Evolutionary conservation across 2,329 filamentous ascomycete species (phyloP), one percentile per base, ranked within the genome.

Genomic region (Catunica adiposa): DNA sequence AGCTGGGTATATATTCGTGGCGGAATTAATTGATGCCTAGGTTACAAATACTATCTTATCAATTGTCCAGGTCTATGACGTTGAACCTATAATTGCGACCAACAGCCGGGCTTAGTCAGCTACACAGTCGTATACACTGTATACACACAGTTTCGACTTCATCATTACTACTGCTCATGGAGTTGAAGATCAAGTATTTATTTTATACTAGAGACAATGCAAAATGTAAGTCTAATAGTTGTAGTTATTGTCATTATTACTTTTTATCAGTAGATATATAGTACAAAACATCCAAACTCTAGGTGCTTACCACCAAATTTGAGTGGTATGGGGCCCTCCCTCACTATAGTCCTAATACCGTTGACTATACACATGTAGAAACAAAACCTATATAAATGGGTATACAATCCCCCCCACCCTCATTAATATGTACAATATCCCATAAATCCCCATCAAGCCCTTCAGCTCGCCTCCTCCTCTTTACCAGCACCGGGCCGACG

Each of bases 401-500:
- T n/a, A 44, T 17, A 8, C 8, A 17, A 44, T 44, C 15, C 34
- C 20, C 50, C 9, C 6, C 14, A 14, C 3, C n/a, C 31, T 37
- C 20, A 25, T 50, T 8, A 34, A 34, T 34, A 5, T 5, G 5
- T 34, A 5, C 29, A 34, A 34, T 11, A 11, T 5, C 29, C 5
- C 11, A 34, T 44, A 44, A 8, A 44, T 44, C 15, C 34, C 20
- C 50, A 29, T 6, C 6, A 20, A 2, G 5, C 17, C 20, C 20
- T 40, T 50, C 5, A 29, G 17, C 17, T 34, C 29, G 5, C 29
- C 29, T 34, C 29, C 15, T n/a, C 34, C 42, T 58, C 55, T 46
- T 58, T 58, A n/a, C 40, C 52, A 3, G 47, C 54, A 17, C 44
- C 53, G 2, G 53, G 48, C 17, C 57, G 57, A 42, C 57, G 53